Conservation (phyloP, 164 flowering plant genomes). For the Umbellularia californica region DNA sequence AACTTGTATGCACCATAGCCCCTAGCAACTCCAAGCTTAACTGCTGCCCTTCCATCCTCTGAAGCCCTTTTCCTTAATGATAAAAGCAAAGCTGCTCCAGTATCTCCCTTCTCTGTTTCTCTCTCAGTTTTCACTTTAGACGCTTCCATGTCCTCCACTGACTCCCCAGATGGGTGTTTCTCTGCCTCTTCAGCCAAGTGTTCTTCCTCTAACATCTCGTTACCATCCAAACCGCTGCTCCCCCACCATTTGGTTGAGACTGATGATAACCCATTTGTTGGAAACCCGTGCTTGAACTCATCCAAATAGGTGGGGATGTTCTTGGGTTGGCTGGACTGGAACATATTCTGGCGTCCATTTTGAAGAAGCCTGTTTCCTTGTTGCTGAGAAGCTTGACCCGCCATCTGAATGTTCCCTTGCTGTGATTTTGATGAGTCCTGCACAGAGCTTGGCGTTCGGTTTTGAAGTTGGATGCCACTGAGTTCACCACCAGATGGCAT, state of each 20-base stretch:
- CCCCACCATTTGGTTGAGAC: conserved; percentile 61
- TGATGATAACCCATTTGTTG: conserved; percentile 55
- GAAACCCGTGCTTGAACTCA: conserved; percentile 73
- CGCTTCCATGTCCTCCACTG: background rate
- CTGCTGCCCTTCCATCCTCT: conserved; percentile 50
- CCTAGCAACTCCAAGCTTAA: conserved; percentile 38
- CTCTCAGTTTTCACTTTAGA: conserved; percentile 15
- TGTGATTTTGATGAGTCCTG: conserved; percentile 19
- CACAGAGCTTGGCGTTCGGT: conserved; percentile 11
- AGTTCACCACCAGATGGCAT: background rate
- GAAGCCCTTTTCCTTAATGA: conserved; percentile 44
- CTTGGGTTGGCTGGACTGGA: conserved; percentile 21
- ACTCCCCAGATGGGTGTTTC: conserved; percentile 16
- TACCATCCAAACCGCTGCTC: conserved; percentile 18
- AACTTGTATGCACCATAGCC: conserved; percentile 26
- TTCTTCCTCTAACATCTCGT: conserved; percentile 15
- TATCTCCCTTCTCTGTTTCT: conserved; percentile 12
- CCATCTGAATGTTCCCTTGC: conserved; percentile 7
- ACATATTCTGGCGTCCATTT: conserved; percentile 16
- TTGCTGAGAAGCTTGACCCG: conserved; percentile 25
- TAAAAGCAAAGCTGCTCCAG: conserved; percentile 32
- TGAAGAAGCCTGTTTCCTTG: conserved; percentile 28
- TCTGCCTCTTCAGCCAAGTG: conserved; percentile 12
- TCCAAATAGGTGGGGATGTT: conserved; percentile 29
- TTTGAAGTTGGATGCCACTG: conserved; percentile 25